Evolutionary conservation across 306 rosid species (phyloP).

Genomic region (Cucurbita pepo): DNA sequence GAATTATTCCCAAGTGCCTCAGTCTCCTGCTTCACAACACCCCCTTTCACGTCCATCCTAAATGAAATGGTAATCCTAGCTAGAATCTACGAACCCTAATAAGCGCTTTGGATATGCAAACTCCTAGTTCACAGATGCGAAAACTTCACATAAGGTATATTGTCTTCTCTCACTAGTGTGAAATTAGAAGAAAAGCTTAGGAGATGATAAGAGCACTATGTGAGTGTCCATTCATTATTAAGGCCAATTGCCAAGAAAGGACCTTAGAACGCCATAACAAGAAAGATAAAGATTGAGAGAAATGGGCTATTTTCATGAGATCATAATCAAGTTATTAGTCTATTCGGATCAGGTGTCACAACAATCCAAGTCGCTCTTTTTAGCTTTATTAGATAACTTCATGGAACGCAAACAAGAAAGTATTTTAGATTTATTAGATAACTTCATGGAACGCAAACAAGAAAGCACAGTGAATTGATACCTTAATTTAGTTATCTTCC

Average conservation of each 20-base stretch:
- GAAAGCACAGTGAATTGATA: constrained; percentile 9
- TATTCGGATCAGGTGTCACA: not conserved
- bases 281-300: not conserved
- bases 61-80: too few species aligned
- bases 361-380: not conserved
- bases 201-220: not conserved
- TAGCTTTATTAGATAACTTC: not conserved
- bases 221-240: not conserved
- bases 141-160: not conserved
- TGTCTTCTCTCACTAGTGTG: not conserved
- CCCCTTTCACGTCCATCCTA: too few species aligned
- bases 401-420: not conserved
- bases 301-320: not conserved
- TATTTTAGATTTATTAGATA: not conserved
- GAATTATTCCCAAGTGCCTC: too few species aligned
- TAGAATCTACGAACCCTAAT: too few species aligned
- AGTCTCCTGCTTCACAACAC: too few species aligned
- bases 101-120: too few species aligned
- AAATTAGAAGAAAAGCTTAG: not conserved
- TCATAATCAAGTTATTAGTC: not conserved
- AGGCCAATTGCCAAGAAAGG: not conserved
- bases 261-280: not conserved
- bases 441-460: not conserved
- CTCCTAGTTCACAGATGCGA: too few species aligned
- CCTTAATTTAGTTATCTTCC: constrained; percentile 69